Percentiles rank a stretch among this genome's conserved stretches.
Conservation (phyloP, 2,329 filamentous ascomycete genomes). For the Chaetomiaceae sp. region DNA sequence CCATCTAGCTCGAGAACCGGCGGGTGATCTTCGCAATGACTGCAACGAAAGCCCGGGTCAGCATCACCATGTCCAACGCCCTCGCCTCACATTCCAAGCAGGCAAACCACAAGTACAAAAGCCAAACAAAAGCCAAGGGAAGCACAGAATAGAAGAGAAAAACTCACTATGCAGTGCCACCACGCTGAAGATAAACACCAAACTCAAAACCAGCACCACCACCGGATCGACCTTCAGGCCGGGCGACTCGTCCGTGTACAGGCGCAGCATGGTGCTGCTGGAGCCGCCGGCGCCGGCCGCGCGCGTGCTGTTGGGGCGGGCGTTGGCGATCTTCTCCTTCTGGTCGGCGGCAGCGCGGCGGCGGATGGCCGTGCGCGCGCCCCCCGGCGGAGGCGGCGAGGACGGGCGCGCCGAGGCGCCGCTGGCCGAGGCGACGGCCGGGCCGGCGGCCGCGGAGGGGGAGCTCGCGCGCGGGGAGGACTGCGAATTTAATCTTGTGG, state of each 20-base stretch:
- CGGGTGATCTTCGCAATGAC: conserved; percentile 94
- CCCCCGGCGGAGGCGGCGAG: conserved; percentile 84
- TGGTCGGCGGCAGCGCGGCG: conserved; percentile 93
- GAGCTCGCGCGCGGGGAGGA: conserved; percentile 57
- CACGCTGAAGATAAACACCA: conserved; percentile 98
- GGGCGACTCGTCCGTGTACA: conserved; percentile 98
- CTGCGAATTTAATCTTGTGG: no score
- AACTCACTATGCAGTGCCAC: conserved; percentile 91
- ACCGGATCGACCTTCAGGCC: conserved; percentile 97
- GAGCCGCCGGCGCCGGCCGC: conserved; percentile 92
- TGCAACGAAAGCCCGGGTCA: conserved; percentile 35
- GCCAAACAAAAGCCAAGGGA: not conserved
- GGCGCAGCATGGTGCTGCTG: conserved; percentile 94
- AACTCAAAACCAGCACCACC: conserved; percentile 88
- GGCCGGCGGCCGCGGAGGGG: conserved; percentile 40
- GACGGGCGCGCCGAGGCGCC: conserved; percentile 65
- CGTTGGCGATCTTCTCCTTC: conserved; percentile 95
- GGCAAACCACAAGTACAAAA: no score
- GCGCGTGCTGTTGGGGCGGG: conserved; percentile 82
- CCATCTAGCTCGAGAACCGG: conserved; percentile 63
- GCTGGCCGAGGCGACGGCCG: conserved; percentile 47
- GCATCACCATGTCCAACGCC: not conserved
- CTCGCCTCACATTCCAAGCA: no score
- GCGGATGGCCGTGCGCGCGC: conserved; percentile 90
- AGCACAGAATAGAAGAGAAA: not conserved